Evolutionary conservation across 768 basidiomycete species (phyloP), one percentile per base, ranked within the genome.

Genomic region (Nidula microcarpa): DNA sequence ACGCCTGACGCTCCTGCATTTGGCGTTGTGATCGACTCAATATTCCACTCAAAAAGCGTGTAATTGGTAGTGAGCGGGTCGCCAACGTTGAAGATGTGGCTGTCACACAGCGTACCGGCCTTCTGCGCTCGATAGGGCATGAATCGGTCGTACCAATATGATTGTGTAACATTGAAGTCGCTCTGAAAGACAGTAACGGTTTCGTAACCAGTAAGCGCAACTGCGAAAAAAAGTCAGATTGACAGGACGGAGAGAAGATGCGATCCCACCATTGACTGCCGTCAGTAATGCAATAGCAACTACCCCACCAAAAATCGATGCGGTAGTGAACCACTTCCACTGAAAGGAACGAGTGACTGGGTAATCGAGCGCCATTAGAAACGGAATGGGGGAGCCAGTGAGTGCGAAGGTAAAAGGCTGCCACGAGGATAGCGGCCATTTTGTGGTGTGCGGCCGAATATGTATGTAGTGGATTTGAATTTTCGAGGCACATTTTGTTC

Each of bases 21-120:
- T 2, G 60, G 34, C 7, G 14, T 51, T 18, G 49, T 35, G 33
- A 65, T 47, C 1, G 54, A 53, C 4, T 58, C 55, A 6, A 65
- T 39, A 6, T 43, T 55, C 51, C 61, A 65, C 18, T 58, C 58
- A 17, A 65, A 65, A 13, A 59, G 8, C 0, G 59, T 55, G 43
- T 59, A 49, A 44, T 63, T 60, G 17, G 62, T 65, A 13, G 56
- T 54, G n/a, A 65, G 46, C 2, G 55, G 53, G 37, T 65, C 64
- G 1, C 64, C 64, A 11, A 59, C 51, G 13, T 55, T 56, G 50
- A 60, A 55, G 7, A 65, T 13, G 4, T 60, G 60, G 1, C 54
- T 37, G 14, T 63, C 64, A 47, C 64, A 65, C 5, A 57, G 53
- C 4, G 57, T 57, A 1, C 62, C 60, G 1, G 62, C 39, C 32